Base-by-base conservation (phyloP, 768 basidiomycete genomes). In the Phlebiopsis flavidoalba region DNA sequence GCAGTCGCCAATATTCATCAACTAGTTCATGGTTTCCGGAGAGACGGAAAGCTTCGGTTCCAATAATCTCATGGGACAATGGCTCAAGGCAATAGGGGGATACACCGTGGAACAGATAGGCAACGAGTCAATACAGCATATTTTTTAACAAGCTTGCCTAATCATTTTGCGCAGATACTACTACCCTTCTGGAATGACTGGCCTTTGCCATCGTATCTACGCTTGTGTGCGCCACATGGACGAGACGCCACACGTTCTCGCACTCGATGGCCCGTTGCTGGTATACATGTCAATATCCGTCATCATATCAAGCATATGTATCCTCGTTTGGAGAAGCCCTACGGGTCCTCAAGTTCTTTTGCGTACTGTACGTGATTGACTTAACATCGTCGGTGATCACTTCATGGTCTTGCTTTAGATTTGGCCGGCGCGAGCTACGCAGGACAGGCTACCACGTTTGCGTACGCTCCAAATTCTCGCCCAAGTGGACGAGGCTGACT, bases 361-460 rank as follows among this genome's bases (percentile, higher is more conserved):
- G 90, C 87, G 4, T 91, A 87, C 67, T 89, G 86, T 83, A 60
- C 61, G 79, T 76, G 8, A 10, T 62, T 54, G 15, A 21, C 11
- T 59, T 49, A 52, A 52, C 26, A 49, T 5, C 35, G 26, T 15
- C 17, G 2, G 6, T n/a, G 26, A 49, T 19, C 3, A 19, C 43
- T 31, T 59, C 35, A 50, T 26, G 4, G 1, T 15, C 45, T 22
- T 31, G 8, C 22, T 35, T 33, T 57, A 85, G 81, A 84, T 68
- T 66, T 84, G 10, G 80, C 83, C 5, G 87, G 88, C 1, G 85
- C 87, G 15, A 83, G 86, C 6, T 91, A 86, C 67, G 80, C 87
- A 0, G 88, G 89, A 10, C 90, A 91, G 68, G 90, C 88, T 6
- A 84, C 83, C 17, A 91, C 88, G 24, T 90, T 91, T 66, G 85